Conservation (phyloP, 1,284 basidiomycete species). For the Leccinum subspadiceum region DNA sequence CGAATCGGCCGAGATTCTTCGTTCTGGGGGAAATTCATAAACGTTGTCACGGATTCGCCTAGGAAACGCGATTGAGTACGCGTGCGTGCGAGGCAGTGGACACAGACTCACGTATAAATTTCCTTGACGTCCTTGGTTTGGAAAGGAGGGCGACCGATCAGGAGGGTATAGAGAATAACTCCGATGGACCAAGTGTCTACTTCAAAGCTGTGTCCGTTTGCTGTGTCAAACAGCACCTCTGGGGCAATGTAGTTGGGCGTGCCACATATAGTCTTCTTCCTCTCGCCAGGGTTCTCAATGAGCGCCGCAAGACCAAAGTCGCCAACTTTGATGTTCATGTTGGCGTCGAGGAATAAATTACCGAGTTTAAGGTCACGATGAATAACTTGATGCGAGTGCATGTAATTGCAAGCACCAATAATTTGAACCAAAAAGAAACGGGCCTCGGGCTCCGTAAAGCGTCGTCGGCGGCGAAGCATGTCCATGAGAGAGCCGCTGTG, state of each 20-base stretch:
- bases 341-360: slow-evolving; percentile 87
- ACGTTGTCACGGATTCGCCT: slow-evolving; percentile 93
- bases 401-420: slow-evolving; percentile 93
- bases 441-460: slow-evolving; percentile 91
- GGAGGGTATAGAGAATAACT: slow-evolving; percentile 90
- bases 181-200: slow-evolving; percentile 97
- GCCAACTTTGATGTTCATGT: slow-evolving; percentile 94
- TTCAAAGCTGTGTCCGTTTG: slow-evolving; percentile 96
- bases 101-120: slow-evolving; percentile 75
- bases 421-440: slow-evolving; percentile 94
- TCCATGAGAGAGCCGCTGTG: slow-evolving; percentile 88
- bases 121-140: slow-evolving; percentile 97
- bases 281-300: slow-evolving; percentile 93
- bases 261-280: slow-evolving; percentile 98
- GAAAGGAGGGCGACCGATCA: slow-evolving; percentile 94
- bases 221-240: slow-evolving; percentile 87
- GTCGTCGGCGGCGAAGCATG: slow-evolving; percentile 83
- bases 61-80: slow-evolving; percentile 14
- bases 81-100: background rate
- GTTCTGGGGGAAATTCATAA: slow-evolving; percentile 88
- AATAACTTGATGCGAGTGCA: slow-evolving; percentile 95
- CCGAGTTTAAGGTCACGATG: slow-evolving; percentile 96
- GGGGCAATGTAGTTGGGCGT: slow-evolving; percentile 98
- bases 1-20: slow-evolving; percentile 69
- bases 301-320: slow-evolving; percentile 97